A percentile compares a stretch with the other conserved stretches of the same genome.
These are phyloP conservation scores for Russula dissimulans DNA, from an alignment of 768 basidiomycete species.

Conservation along the genomic window DNA sequence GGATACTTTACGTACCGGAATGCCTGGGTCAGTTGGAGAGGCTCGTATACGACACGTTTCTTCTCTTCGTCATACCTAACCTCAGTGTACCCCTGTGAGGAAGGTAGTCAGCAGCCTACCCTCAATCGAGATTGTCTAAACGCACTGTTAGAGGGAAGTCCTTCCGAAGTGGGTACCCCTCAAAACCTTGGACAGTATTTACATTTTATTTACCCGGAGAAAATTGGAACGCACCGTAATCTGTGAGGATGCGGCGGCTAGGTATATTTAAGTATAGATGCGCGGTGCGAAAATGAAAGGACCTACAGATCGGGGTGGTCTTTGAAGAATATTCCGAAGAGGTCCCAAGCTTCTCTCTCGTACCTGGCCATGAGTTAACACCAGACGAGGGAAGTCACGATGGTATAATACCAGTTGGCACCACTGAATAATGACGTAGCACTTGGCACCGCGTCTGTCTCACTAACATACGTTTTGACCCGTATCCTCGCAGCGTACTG, in stretches of 20 bases:
- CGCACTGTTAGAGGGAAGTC: conserved; percentile 95
- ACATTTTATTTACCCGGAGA: neutral
- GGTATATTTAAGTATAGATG: conserved; percentile 17
- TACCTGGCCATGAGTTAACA: conserved; percentile 45
- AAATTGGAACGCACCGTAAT: conserved; percentile 60
- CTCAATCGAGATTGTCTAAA: conserved; percentile 7
- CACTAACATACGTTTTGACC: conserved; percentile 95
- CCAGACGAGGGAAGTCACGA: neutral
- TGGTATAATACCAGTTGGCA: conserved; percentile 73
- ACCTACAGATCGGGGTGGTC: conserved; percentile 93
- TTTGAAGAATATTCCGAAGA: conserved; percentile 94
- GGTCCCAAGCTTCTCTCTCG: conserved; percentile 96
- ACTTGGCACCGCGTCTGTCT: conserved; percentile 86
- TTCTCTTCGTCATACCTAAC: conserved; percentile 96
- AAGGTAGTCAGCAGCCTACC: neutral
- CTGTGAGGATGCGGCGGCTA: conserved; percentile 93
- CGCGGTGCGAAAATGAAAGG: neutral
- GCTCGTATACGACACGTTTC: conserved; percentile 96
- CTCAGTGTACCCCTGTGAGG: conserved; percentile 87
- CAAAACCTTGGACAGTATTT: conserved; percentile 54
- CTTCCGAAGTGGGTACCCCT: conserved; percentile 95
- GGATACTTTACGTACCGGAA: conserved; percentile 63
- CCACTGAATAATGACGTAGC: conserved; percentile 71
- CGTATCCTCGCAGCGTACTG: conserved; percentile 74
- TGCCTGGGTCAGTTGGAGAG: conserved; percentile 93